These are phyloP conservation scores for Madurella mycetomatis DNA, from an alignment of 2,329 filamentous ascomycete species.

Conservation along the genomic window DNA sequence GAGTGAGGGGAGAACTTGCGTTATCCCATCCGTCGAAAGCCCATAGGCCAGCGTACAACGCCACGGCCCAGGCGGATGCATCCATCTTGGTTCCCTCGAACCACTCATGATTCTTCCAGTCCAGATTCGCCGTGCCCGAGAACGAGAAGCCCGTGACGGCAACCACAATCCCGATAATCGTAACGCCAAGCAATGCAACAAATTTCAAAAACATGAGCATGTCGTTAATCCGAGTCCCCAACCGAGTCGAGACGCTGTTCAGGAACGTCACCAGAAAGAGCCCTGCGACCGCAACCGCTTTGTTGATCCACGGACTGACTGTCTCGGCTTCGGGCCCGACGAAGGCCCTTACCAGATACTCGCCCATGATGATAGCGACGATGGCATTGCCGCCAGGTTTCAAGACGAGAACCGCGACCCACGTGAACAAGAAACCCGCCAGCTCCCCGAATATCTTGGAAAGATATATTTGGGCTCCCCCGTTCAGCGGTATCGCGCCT, in stretches of 20 bases:
- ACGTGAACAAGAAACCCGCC: conserved; percentile 89
- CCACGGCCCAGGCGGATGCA: conserved; percentile 84
- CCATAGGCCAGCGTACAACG: conserved; percentile 93
- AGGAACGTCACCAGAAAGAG: conserved; percentile 73
- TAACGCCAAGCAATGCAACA: conserved; percentile 79
- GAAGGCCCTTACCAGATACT: conserved; percentile 86
- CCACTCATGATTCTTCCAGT: conserved; percentile 87
- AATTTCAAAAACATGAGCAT: conserved; percentile 98
- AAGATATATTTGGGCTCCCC: conserved; percentile 88
- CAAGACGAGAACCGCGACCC: conserved; percentile 89
- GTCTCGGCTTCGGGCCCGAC: conserved; percentile 82
- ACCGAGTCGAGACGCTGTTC: conserved; percentile 85
- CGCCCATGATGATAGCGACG: conserved; percentile 95
- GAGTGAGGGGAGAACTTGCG: conserved; percentile 48
- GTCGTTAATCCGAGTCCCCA: conserved; percentile 84
- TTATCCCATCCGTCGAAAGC: conserved; percentile 99
- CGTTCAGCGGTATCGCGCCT: conserved; percentile 91
- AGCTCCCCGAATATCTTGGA: conserved; percentile 96
- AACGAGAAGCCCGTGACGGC: conserved; percentile 79
- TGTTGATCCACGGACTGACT: conserved; percentile 83
- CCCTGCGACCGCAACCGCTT: conserved; percentile 74
- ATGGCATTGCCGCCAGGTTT: conserved; percentile 94
- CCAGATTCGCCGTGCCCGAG: conserved; percentile 67
- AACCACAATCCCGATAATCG: conserved; percentile 82
- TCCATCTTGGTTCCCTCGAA: conserved; percentile 80